phyloP scores from a whole-genome alignment of 2,329 filamentous ascomycete genomes.

The Sphaerulina musiva region DNA sequence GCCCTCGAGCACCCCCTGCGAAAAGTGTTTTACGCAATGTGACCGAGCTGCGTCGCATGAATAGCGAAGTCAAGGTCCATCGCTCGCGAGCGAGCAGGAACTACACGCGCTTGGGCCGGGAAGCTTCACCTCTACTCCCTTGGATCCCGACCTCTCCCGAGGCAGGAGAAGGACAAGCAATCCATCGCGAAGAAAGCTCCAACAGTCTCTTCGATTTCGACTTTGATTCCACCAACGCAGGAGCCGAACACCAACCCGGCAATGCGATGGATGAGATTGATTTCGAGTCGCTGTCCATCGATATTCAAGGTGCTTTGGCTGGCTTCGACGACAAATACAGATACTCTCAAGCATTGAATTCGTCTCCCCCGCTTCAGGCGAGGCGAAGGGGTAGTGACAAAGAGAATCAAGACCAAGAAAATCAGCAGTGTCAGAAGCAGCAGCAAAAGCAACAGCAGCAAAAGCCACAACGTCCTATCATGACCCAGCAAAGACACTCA shows the following conservation, averaged over 20 bases:
- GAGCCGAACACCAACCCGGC: background rate
- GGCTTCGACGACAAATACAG: constrained; percentile 21
- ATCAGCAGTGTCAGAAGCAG: background rate
- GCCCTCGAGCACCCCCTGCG: constrained; percentile 34
- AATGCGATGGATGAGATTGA: constrained; percentile 27
- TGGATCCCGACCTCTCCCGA: constrained; percentile 18
- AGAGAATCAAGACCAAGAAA: constrained; percentile 4
- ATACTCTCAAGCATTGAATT: background rate
- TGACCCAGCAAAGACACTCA: constrained; percentile 22
- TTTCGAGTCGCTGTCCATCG: constrained; percentile 17
- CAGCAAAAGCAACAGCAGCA: no score
- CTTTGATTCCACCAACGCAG: constrained; percentile 13
- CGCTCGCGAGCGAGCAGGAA: constrained; percentile 30
- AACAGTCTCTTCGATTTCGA: constrained; percentile 27
- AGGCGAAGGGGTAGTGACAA: constrained; percentile 2
- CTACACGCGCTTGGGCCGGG: constrained; percentile 38
- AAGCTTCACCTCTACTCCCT: constrained; percentile 33
- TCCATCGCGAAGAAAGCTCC: background rate
- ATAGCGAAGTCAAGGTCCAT: constrained; percentile 34
- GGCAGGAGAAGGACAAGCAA: constrained; percentile 7
- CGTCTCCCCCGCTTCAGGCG: background rate
- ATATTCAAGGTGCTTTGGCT: constrained; percentile 25
- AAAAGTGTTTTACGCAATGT: constrained; percentile 37
- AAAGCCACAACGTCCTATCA: background rate
- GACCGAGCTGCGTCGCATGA: constrained; percentile 39